Evolutionary conservation across 2,329 filamentous ascomycete species (phyloP), one percentile per base, ranked within the genome.

Genomic region (Fulvia fulva): DNA sequence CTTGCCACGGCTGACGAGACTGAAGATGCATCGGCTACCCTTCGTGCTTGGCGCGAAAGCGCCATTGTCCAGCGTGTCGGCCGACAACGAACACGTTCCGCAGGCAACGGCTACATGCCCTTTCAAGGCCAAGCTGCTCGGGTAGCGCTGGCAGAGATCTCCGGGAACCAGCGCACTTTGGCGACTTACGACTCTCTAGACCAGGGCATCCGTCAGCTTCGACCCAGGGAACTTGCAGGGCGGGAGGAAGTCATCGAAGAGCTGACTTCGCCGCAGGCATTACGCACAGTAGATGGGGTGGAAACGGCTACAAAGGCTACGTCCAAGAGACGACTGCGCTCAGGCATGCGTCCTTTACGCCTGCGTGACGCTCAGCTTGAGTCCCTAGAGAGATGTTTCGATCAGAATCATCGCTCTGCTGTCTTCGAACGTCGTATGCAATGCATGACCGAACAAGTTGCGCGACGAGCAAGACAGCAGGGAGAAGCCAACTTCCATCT

Each of bases 1-100:
- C 69, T 86, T 25, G 78, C 77, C 16, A 83, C 79, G 23, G 72
- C 70, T 30, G 64, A 73, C 8, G 84, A 87, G 60, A 85, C 82
- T 0, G 72, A 76, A 50, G 83, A 86, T 65, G 81, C 81, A 7
- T 80, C 78, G 52, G 63, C 67, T 30, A 74, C 76, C 2, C 71
- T 86, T 52, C 71, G 68, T 47, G 73, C 79, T 56, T 86, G 83
- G 84, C 77, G 71, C 62, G 69, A 70, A 34, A 82, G 83, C 23
- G 64, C 53, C 9, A 62, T 70, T 25, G 50, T 51, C 16, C 63
- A 55, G 25, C 52, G 49, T 9, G 41, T 7, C n/a, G n/a, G n/a
- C 23, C 21, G 37, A 37, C 23, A 5, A 21, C n/a, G 25, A 21
- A 11, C 16, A 26, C 3, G 23, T 26, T 14, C 14, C 3, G 2